A percentile compares a stretch with the other conserved stretches of the same genome.
Conservation (phyloP, 192 early-diverging fungal species). For the Cladochytrium replicatum region DNA sequence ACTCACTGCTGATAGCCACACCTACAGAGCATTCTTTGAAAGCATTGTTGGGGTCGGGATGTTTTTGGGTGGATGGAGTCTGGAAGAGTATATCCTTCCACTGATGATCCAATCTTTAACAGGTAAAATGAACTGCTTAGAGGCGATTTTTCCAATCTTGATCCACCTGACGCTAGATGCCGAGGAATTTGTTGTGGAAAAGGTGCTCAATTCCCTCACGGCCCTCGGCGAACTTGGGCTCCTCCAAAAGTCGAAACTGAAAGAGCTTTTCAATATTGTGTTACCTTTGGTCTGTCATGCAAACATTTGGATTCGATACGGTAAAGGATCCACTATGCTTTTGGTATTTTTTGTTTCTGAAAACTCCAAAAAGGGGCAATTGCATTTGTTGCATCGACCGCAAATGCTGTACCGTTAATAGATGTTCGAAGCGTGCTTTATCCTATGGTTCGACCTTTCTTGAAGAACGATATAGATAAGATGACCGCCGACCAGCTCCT, state of each 20-base stretch:
- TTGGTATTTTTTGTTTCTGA: too few relatives aligned
- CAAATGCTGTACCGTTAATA: constrained; percentile 51
- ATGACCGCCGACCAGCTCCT: constrained; percentile 50
- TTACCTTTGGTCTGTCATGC: constrained; percentile 73
- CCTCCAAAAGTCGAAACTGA: constrained; percentile 62
- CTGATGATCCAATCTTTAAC: constrained; percentile 78
- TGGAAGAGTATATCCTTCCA: constrained; percentile 90
- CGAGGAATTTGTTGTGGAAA: constrained; percentile 88
- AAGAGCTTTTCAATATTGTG: constrained; percentile 63
- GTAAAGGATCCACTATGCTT: constrained; percentile 25
- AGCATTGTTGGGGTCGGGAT: constrained; percentile 82
- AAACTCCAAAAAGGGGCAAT: constrained; percentile 50
- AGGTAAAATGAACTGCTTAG: constrained; percentile 31
- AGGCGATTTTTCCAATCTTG: background rate
- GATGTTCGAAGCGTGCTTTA: constrained; percentile 72
- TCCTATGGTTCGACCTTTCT: constrained; percentile 58
- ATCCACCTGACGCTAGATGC: constrained; percentile 44
- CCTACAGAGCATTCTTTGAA: constrained; percentile 83
- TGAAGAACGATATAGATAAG: constrained; percentile 53
- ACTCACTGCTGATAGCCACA: too few relatives aligned
- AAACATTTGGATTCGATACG: constrained; percentile 68
- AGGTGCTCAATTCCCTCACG: constrained; percentile 72
- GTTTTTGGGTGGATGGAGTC: constrained; percentile 72
- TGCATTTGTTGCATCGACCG: constrained; percentile 53
- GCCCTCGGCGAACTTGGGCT: constrained; percentile 67